These are phyloP conservation scores for Camellia japonica DNA, from an alignment of 148 eudicot species.

Conservation along the genomic window DNA sequence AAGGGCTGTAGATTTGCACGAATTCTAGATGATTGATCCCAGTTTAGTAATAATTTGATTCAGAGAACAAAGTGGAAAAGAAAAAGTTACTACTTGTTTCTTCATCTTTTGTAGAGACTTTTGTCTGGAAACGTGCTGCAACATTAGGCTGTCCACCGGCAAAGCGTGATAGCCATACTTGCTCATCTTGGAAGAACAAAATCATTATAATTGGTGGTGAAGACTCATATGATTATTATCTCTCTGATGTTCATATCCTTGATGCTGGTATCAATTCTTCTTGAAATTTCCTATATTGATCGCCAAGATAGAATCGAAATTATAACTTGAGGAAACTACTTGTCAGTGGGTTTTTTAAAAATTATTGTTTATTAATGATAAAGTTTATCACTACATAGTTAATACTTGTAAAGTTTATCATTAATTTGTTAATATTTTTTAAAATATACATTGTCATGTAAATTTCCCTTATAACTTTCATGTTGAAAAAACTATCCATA, in stretches of 20 bases:
- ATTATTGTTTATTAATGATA: too few species aligned
- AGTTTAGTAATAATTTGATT: neutral
- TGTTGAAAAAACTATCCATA: neutral
- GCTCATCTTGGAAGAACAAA: constrained; percentile 87
- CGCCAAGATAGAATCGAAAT: neutral
- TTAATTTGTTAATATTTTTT: too few species aligned
- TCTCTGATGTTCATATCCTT: constrained; percentile 85
- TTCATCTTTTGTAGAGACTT: constrained; percentile 52
- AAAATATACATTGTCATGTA: too few species aligned
- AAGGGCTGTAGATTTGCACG: neutral
- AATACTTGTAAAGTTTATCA: too few species aligned
- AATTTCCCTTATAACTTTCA: neutral
- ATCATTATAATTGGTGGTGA: constrained; percentile 88
- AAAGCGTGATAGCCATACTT: constrained; percentile 88
- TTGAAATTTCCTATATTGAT: constrained; percentile 1
- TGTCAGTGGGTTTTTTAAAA: neutral
- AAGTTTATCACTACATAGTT: too few species aligned
- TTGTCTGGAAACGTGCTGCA: constrained; percentile 61
- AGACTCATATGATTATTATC: constrained; percentile 71
- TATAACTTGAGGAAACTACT: neutral
- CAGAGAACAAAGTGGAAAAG: neutral
- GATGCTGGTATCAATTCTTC: constrained; percentile 65
- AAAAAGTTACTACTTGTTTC: neutral
- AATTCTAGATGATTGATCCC: neutral
- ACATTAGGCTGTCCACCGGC: constrained; percentile 78